Base-by-base conservation (phyloP, 2,329 filamentous ascomycete species). In the Podosphaera fusca region DNA sequence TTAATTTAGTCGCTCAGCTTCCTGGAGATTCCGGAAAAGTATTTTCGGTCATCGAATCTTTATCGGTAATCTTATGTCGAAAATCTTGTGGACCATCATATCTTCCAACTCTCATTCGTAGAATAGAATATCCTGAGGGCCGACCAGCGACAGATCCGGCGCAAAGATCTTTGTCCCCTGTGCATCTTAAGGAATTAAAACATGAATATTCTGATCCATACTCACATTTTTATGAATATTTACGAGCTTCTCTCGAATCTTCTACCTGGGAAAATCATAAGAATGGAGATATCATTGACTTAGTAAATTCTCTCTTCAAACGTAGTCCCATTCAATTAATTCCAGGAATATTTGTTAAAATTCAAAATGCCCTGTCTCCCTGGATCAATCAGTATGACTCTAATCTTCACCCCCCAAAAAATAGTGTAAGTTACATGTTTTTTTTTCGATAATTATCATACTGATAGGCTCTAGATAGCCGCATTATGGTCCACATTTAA, bases 21-120 rank as follows among this genome's bases (percentile, higher is more conserved):
- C 77, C 77, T 56, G 85, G 86, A 2, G 80, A 87, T 60, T 76
- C 78, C 14, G 82, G 80, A 4, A 74, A 82, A 46, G 77, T 81
- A 4, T 72, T 85, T 55, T 76, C 78, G 31, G 74, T 87, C 1
- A 72, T 89, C 45, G 87, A 94, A 59, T 84, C 83, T 1, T 64
- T 92, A 2, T 78, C 85, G 0, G 81, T 78, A 61, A 64, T 68
- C 1, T 61, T 84, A 3, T 63, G 55, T 3, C 72, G 42, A 72
- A 58, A 62, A 8, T 65, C 51, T 7, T 55, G 55, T 30, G 56
- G 60, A 2, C 62, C 71, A 38, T 65, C 60, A 21, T 68, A 71
- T 36, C 69, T 67, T 5, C 52, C 57, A 12, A 52, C 61, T 1
- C 12, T 67, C 0, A 49, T 66, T 30, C 55, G 51, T 29, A 62